Percentiles rank a stretch among this genome's conserved stretches.
Evolutionary conservation across 2,329 filamentous ascomycete genomes (phyloP).

Genomic region (Meredithiella fracta): DNA sequence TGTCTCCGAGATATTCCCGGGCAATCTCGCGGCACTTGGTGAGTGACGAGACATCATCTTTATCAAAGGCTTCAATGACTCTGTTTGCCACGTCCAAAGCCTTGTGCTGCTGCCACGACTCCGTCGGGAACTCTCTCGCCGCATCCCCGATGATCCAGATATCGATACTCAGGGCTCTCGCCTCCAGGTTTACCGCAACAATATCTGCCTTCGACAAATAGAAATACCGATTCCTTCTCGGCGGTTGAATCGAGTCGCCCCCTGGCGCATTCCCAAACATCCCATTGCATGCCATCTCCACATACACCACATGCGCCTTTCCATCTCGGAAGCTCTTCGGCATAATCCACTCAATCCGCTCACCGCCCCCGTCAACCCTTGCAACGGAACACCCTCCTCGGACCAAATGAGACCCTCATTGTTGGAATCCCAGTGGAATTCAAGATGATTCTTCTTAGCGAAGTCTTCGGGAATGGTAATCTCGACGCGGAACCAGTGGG

Average conservation of each 20-base stretch:
- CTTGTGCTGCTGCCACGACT: conserved; percentile 78
- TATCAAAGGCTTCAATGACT: conserved; percentile 81
- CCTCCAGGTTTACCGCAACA: conserved; percentile 73
- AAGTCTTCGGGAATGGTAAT: conserved; percentile 63
- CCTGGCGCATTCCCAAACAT: conserved; percentile 92
- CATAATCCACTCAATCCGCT: conserved; percentile 81
- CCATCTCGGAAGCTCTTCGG: conserved; percentile 69
- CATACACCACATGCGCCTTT: conserved; percentile 75
- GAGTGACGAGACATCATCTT: conserved; percentile 63
- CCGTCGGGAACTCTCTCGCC: conserved; percentile 72
- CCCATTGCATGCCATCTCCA: conserved; percentile 96
- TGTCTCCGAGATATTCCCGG: conserved; percentile 61
- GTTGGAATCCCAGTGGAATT: conserved; percentile 90
- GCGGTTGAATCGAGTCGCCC: conserved; percentile 76
- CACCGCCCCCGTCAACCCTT: conserved; percentile 84
- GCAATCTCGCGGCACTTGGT: conserved; percentile 68
- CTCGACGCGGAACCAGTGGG: conserved; percentile 86
- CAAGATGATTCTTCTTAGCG: conserved; percentile 61
- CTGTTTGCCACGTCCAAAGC: conserved; percentile 69
- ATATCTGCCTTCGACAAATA: conserved; percentile 64
- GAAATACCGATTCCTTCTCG: conserved; percentile 69
- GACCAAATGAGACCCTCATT: conserved; percentile 94
- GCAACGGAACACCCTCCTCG: conserved; percentile 72
- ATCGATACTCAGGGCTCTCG: conserved; percentile 70
- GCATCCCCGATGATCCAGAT: conserved; percentile 95